A percentile compares a stretch with the other conserved stretches of the same genome.
phyloP scores from a whole-genome alignment of 352 stramenopile species.

The Globisporangium megalacanthum region DNA sequence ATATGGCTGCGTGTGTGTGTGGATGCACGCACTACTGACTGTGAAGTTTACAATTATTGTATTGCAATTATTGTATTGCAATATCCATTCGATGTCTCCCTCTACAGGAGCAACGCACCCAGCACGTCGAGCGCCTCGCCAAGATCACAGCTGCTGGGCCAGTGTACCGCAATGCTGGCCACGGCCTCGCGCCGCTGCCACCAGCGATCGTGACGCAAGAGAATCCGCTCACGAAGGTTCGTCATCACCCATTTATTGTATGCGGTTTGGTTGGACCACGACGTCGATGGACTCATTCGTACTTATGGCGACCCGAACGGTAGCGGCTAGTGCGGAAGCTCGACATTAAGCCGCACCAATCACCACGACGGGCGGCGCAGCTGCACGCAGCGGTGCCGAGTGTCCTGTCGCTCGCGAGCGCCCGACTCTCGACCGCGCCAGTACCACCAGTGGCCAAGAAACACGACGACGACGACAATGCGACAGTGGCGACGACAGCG shows the following conservation, averaged over 20 bases:
- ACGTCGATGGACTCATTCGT: background rate
- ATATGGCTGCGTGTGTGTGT: background rate
- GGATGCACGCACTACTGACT: too few relatives aligned
- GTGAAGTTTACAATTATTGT: too few relatives aligned
- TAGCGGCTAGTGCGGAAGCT: slow-evolving; percentile 49
- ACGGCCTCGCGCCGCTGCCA: slow-evolving; percentile 10
- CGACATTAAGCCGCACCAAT: slow-evolving; percentile 77
- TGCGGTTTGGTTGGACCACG: background rate
- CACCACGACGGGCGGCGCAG: slow-evolving; percentile 44
- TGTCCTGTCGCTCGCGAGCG: slow-evolving; percentile 2
- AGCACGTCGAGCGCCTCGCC: slow-evolving; percentile 41
- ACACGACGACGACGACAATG: slow-evolving; percentile 15
- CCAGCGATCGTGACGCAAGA: slow-evolving; percentile 11
- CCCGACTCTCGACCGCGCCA: slow-evolving; percentile 19
- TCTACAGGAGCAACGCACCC: slow-evolving; percentile 10
- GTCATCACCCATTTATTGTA: background rate
- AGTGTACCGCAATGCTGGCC: slow-evolving; percentile 22
- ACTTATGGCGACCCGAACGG: background rate
- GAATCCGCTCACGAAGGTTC: slow-evolving; percentile 28
- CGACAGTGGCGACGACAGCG: background rate
- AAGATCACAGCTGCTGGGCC: slow-evolving; percentile 55
- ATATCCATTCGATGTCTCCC: background rate
- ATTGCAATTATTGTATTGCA: too few relatives aligned
- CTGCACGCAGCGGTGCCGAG: slow-evolving; percentile 7
- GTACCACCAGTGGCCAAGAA: slow-evolving; percentile 13